These are phyloP conservation scores for Pseudonitzschia multiseries DNA, from an alignment of 108 stramenopile species.

Conservation along the genomic window DNA sequence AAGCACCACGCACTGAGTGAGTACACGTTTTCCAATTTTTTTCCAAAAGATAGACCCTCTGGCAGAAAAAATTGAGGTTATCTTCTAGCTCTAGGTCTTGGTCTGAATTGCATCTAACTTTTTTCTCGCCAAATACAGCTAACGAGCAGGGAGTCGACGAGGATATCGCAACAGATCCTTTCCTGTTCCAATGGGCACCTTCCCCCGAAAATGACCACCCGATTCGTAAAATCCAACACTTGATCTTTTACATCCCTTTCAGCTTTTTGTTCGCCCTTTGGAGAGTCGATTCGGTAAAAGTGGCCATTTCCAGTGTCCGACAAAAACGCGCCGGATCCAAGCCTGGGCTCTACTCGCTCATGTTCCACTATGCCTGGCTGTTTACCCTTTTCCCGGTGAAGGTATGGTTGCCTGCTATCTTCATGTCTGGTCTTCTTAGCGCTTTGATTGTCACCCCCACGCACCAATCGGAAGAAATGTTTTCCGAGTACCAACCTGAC, in stretches of 20 bases:
- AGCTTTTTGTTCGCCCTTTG: constrained; percentile 86
- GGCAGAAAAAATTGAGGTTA: too few species aligned
- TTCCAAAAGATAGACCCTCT: too few species aligned
- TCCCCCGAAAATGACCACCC: constrained; percentile 81
- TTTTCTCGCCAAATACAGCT: constrained; percentile 26
- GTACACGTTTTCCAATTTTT: not conserved
- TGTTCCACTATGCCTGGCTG: constrained; percentile 78
- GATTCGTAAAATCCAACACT: constrained; percentile 90
- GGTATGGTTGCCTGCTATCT: constrained; percentile 84
- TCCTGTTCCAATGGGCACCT: constrained; percentile 86
- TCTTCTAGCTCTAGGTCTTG: too few species aligned
- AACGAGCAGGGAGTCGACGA: constrained; percentile 94
- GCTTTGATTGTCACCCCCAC: constrained; percentile 93
- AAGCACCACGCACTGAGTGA: constrained; percentile 79
- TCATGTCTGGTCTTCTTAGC: constrained; percentile 85
- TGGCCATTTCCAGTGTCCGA: constrained; percentile 71
- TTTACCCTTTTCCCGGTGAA: constrained; percentile 69
- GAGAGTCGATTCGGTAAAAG: constrained; percentile 83
- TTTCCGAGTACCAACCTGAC: constrained; percentile 81
- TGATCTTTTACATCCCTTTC: constrained; percentile 81
- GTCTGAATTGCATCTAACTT: not conserved
- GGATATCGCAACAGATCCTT: constrained; percentile 91
- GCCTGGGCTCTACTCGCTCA: constrained; percentile 63
- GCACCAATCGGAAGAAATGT: constrained; percentile 90
- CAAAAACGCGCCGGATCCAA: constrained; percentile 72